Evolutionary conservation across 495 filamentous ascomycete genomes (phyloP).

Genomic region (Emericellopsis terricola): DNA sequence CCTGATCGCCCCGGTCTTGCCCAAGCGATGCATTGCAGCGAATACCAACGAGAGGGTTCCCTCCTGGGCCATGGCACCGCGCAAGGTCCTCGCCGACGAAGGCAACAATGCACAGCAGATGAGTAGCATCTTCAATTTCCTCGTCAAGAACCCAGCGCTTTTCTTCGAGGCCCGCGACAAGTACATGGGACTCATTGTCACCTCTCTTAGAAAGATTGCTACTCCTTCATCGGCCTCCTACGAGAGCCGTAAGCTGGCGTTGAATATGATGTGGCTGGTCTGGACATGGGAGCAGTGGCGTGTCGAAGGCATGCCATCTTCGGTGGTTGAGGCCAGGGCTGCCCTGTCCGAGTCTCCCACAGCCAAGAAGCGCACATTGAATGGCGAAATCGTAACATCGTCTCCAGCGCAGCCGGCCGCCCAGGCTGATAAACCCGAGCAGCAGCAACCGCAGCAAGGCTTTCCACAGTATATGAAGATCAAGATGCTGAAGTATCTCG

Average conservation of each 20-base stretch:
- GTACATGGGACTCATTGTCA: conserved; percentile 75
- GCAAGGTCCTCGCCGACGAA: conserved; percentile 84
- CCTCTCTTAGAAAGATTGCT: conserved; percentile 74
- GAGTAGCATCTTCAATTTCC: conserved; percentile 91
- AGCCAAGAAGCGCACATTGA: conserved; percentile 58
- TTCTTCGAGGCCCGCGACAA: conserved; percentile 92
- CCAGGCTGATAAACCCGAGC: conserved; percentile 42
- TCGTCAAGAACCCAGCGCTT: conserved; percentile 78
- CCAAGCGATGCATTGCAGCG: conserved; percentile 45
- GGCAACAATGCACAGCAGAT: conserved; percentile 93
- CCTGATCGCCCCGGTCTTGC: conserved; percentile 80
- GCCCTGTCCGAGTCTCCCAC: conserved; percentile 49
- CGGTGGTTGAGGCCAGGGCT: conserved; percentile 14
- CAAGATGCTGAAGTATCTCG: conserved; percentile 79
- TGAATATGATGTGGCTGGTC: conserved; percentile 77
- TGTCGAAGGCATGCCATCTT: conserved; percentile 31
- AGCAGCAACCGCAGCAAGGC: conserved; percentile 51
- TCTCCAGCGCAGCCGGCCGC: conserved; percentile 30
- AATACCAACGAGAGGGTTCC: conserved; percentile 27
- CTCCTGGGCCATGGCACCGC: conserved; percentile 79
- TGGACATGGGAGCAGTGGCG: conserved; percentile 85
- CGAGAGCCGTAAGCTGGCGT: conserved; percentile 79
- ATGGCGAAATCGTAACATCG: conserved; percentile 24
- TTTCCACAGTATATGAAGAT: conserved; percentile 41
- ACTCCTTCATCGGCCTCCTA: conserved; percentile 70